These are phyloP conservation scores for Paramecium caudatum DNA, from an alignment of 73 alveolate genomes.

Conservation along the genomic window DNA sequence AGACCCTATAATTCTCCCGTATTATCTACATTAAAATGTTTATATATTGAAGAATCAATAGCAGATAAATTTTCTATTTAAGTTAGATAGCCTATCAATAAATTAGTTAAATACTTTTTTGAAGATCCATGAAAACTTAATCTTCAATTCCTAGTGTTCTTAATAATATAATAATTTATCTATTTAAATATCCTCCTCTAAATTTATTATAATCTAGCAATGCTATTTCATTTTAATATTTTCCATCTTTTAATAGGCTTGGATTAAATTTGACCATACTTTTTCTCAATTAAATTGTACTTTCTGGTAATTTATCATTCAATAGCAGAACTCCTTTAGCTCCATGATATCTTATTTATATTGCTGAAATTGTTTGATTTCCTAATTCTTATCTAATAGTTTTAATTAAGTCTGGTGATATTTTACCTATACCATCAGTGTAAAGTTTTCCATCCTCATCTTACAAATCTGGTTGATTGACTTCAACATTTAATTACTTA, in stretches of 20 bases:
- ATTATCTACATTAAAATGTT: conserved; percentile 49
- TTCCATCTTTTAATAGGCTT: conserved; percentile 47
- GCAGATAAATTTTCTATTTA: conserved; percentile 77
- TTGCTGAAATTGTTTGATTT: conserved; percentile 84
- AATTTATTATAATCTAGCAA: conserved; percentile 85
- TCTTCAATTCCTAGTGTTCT: conserved; percentile 80
- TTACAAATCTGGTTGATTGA: neutral
- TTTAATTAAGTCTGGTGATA: conserved; percentile 85
- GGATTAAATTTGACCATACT: conserved; percentile 87
- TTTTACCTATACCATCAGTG: conserved; percentile 92
- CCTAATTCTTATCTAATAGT: conserved; percentile 79
- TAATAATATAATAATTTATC: conserved; percentile 86
- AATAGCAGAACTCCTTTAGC: conserved; percentile 90
- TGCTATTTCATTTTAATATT: conserved; percentile 76
- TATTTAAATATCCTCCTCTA: conserved; percentile 88
- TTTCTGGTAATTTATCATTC: conserved; percentile 82
- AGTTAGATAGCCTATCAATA: conserved; percentile 69
- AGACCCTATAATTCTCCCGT: conserved; percentile 58
- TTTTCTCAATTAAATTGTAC: conserved; percentile 84
- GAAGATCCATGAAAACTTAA: conserved; percentile 75
- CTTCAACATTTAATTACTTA: conserved; percentile 17
- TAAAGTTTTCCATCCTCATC: conserved; percentile 47
- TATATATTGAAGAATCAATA: conserved; percentile 73
- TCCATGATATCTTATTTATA: conserved; percentile 88
- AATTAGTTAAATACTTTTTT: neutral